Evolutionary conservation across 2,329 filamentous ascomycete species (phyloP), one percentile per base, ranked within the genome.

Genomic region (Monosporascus ibericus): DNA sequence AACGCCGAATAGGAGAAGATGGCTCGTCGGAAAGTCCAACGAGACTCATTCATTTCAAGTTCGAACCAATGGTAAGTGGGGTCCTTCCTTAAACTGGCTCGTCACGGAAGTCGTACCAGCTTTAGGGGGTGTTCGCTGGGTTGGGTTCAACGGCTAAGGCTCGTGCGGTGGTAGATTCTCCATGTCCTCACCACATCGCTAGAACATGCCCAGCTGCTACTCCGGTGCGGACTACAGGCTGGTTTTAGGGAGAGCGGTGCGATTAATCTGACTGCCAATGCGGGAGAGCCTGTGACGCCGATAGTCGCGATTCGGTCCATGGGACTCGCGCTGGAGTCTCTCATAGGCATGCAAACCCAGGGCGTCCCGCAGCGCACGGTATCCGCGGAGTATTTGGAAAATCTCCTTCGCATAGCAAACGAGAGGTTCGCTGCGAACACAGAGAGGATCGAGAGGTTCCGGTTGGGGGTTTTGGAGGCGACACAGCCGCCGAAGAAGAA

Each of bases 171-270:
- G 51, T 59, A 95, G 92, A 96, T 96, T 60, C 81, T 97, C 1
- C 92, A 97, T 61, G 78, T 97, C 44, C 79, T 95, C 62, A 85
- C 90, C 6, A 83, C 90, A 17, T 92, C 89, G 0, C 75, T 85
- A 0, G 71, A 80, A 14, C 82, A 92, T 61, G 90, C 92, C 4
- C 87, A 95, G 59, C 75, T 80, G 8, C 76, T 95, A 18, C 79
- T 96, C 15, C 78, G 84, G 11, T 88, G 88, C 44, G 92, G 88
- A 2, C 76, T 92, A 9, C 81, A 85, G 60, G 87, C 90, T 4
- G 92, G 92, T 0, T 96, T 96, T 66, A 85, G 92, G 15, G 92
- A 97, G 71, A 94, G 88, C 54, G 92, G 92, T 18, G 86, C 92
- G 48, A 78, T 95, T 53, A 89, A 86, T 63, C 66, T 90, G 47